These are phyloP conservation scores for Pelargonium citronellum DNA, from an alignment of 441 rosid species.

Conservation along the genomic window DNA sequence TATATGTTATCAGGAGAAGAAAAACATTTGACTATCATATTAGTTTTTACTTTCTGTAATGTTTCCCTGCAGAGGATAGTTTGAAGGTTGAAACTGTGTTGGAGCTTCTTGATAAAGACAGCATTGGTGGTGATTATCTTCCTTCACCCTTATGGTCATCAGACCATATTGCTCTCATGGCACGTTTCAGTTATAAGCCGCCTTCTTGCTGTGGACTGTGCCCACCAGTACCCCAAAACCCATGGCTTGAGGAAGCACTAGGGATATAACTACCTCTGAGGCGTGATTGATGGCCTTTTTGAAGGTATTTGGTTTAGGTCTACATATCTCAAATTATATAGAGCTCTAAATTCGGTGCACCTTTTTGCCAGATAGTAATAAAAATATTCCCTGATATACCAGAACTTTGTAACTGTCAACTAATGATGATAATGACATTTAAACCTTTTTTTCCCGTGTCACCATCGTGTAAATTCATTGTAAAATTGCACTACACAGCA, in stretches of 20 bases:
- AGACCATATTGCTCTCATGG: conserved; percentile 3
- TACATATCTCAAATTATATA: background rate
- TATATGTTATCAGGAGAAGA: too few relatives aligned
- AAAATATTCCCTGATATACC: background rate
- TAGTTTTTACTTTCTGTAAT: too few relatives aligned
- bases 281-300: too few relatives aligned
- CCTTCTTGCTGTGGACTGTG: background rate
- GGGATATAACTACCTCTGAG: background rate
- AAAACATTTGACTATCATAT: too few relatives aligned
- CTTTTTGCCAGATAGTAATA: background rate
- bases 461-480: background rate
- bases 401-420: background rate
- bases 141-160: conserved; percentile 5
- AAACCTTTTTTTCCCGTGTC: background rate
- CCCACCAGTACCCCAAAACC: background rate
- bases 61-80: conserved; percentile 2
- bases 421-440: background rate
- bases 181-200: background rate
- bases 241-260: background rate
- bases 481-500: background rate
- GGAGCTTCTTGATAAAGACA: background rate
- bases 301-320: background rate
- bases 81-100: background rate
- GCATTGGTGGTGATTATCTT: background rate
- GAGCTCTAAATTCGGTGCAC: background rate